Percentiles rank a stretch among this genome's conserved stretches.
Evolutionary conservation across 1,284 basidiomycete genomes (phyloP).

Genomic region (Papiliotrema flavescens): DNA sequence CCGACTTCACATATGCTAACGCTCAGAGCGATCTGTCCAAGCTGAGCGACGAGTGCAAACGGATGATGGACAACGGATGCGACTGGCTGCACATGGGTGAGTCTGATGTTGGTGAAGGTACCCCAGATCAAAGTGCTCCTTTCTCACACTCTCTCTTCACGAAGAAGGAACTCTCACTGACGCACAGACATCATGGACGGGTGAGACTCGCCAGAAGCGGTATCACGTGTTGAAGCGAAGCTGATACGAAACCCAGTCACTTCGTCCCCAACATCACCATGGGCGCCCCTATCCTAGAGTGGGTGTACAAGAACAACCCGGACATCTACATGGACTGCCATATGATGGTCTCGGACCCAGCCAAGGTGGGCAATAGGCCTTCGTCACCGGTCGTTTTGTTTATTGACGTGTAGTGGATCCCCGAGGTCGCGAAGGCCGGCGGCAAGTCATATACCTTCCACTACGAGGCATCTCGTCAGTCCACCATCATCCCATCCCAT

Average conservation of each 20-base stretch:
- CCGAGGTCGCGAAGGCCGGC: conserved; percentile 92
- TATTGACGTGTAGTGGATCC: conserved; percentile 70
- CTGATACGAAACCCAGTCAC: conserved; percentile 54
- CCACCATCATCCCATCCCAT: not conserved
- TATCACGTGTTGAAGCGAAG: not conserved
- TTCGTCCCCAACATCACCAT: conserved; percentile 99
- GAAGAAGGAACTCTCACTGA: not conserved
- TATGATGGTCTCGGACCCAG: conserved; percentile 98
- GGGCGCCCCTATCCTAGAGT: conserved; percentile 85
- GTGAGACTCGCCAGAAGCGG: conserved; percentile 51
- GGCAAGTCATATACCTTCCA: conserved; percentile 97
- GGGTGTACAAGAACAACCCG: conserved; percentile 83
- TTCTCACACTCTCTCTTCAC: not conserved
- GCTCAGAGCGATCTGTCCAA: conserved; percentile 81
- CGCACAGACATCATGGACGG: conserved; percentile 89
- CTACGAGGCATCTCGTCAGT: conserved; percentile 85
- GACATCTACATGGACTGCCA: conserved; percentile 99
- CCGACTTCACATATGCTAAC: not conserved
- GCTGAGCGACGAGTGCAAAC: conserved; percentile 82
- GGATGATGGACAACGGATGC: conserved; percentile 87
- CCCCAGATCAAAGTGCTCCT: too few relatives aligned
- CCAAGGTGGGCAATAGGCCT: conserved; percentile 58
- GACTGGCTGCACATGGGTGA: conserved; percentile 96
- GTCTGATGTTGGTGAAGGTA: conserved; percentile 40
- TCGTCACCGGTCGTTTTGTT: too few relatives aligned